Evolutionary conservation across 148 eudicot species (phyloP), one percentile per base, ranked within the genome.

Genomic region (Hydrangea macrophylla): DNA sequence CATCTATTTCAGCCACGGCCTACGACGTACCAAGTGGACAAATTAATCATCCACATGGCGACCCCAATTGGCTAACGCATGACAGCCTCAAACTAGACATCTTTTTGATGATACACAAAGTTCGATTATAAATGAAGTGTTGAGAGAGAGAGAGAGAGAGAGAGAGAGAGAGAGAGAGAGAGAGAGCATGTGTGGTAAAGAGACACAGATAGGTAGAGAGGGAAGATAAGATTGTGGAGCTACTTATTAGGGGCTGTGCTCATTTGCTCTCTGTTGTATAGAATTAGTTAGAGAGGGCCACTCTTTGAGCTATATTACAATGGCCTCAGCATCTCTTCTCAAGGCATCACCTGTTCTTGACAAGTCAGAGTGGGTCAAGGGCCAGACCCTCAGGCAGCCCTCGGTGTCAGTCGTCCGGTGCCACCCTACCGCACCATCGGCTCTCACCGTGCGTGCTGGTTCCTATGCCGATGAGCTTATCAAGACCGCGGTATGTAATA

Each of bases 381-480:
- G 96, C 15, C 93, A 86, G 79, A 70, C 73, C 72, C 83, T 84
- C 54, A 88, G 93, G 64, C 86, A 80, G 50, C 78, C 82, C 53
- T 74, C 87, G 0, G 72, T 77, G 45, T 73, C 80, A 22, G 63
- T 74, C 0, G 78, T 80, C 61, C 81, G 83, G 45, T 76, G 70
- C 78, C 71, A 70, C 65, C 79, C 88, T 0, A 54, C 78, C 27
- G 80, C 73, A 60, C 24, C 82, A 6, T 73, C 83, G 2, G 67
- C 77, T 7, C 77, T 88, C 60, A 72, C 75, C 12, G 79, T 92
- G 72, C 79, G 83, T 15, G 83, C 89, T 25, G 81, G 78, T 73
- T 84, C 92, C 64, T 92, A 92, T 32, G 89, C 96, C 13, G 97
- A 92, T 73, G 97, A 92, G 80, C 97, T 92, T 28, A 79, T 92